A percentile compares a stretch with the other conserved stretches of the same genome.
Evolutionary conservation across 169 alveolate species (phyloP).

Genomic region (Plasmodium chabaudi): DNA sequence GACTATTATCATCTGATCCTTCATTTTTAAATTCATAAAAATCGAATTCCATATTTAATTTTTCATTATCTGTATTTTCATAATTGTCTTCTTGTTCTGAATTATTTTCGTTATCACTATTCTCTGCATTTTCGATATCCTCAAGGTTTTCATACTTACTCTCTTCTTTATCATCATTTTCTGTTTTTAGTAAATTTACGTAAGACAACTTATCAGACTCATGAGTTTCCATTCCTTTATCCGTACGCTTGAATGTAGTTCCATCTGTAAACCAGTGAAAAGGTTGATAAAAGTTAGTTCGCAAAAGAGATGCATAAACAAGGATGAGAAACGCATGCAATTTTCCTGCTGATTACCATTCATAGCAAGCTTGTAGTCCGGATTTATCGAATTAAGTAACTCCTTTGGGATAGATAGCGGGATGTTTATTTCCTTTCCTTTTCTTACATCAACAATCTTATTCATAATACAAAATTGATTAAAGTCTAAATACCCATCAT

Average conservation of each 20-base stretch:
- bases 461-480: conserved; percentile 68
- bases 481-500: conserved; percentile 63
- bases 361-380: neutral
- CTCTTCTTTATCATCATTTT: conserved; percentile 5
- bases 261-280: neutral
- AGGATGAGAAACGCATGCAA: too few species aligned
- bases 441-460: conserved; percentile 57
- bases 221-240: neutral
- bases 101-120: neutral
- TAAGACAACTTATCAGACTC: conserved; percentile 9
- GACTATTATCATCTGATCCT: neutral
- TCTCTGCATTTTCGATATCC: neutral
- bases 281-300: too few species aligned
- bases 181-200: conserved; percentile 38
- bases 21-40: conserved; percentile 53
- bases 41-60: conserved; percentile 49
- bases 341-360: conserved; percentile 4
- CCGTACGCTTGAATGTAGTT: conserved; percentile 13
- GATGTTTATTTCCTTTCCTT: conserved; percentile 40
- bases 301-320: too few species aligned
- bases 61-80: conserved; percentile 16
- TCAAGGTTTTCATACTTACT: neutral
- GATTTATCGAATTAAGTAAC: conserved; percentile 25
- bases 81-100: too few species aligned
- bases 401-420: conserved; percentile 40